A percentile compares a stretch with the other conserved stretches of the same genome.
Conservation (phyloP, 257 asterid genomes). For the Lithospermum erythrorhizon region DNA sequence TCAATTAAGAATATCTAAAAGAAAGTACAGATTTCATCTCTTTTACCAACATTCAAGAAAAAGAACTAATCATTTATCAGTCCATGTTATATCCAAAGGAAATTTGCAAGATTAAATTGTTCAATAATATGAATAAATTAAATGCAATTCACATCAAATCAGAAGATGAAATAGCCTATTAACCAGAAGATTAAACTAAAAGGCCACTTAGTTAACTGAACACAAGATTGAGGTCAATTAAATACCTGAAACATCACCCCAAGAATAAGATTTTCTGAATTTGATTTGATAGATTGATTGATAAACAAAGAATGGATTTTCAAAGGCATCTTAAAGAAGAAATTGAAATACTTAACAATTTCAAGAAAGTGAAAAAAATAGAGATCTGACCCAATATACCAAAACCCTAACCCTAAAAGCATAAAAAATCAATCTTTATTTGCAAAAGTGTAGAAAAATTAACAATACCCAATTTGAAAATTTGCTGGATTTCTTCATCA, state of each 20-base stretch:
- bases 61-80: too few species aligned
- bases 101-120: neutral
- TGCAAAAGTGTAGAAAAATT: neutral
- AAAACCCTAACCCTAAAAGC: constrained; percentile 1
- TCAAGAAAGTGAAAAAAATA: neutral
- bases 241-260: neutral
- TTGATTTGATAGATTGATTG: constrained; percentile 1
- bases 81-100: neutral
- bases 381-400: neutral
- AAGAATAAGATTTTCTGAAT: neutral
- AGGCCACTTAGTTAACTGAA: neutral
- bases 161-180: neutral
- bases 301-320: neutral
- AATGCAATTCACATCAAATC: neutral
- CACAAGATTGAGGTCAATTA: neutral
- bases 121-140: too few species aligned
- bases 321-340: neutral
- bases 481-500: neutral
- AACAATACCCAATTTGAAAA: neutral
- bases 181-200: neutral
- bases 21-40: neutral
- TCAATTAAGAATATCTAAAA: too few species aligned
- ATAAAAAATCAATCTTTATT: neutral
- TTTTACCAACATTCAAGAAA: too few species aligned
- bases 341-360: neutral